Percentiles rank a stretch among this genome's conserved stretches.
Conservation (phyloP, 306 rosid species). For the Inga leiocalycina region DNA sequence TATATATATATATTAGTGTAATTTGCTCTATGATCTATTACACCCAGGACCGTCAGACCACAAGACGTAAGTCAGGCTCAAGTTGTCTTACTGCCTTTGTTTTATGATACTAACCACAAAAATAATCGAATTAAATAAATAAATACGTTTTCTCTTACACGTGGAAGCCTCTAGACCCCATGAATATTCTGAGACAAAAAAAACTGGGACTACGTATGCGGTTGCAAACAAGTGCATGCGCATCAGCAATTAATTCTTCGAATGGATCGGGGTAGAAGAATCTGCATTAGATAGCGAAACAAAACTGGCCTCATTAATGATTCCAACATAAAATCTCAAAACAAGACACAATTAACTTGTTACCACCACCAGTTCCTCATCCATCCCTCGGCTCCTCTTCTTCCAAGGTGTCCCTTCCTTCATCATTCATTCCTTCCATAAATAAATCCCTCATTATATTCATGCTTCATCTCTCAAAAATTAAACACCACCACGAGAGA, state of each 20-base stretch:
- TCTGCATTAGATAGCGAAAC: constrained; percentile 41
- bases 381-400: constrained; percentile 43
- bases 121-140: not conserved
- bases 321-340: constrained; percentile 37
- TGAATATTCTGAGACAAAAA: constrained; percentile 11
- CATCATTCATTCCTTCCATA: constrained; percentile 54
- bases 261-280: constrained; percentile 17
- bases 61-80: not conserved
- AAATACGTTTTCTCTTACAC: constrained; percentile 33
- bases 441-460: not conserved
- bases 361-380: constrained; percentile 52
- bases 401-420: constrained; percentile 48
- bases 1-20: too few species aligned
- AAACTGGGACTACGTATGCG: constrained; percentile 34
- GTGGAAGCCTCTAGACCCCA: constrained; percentile 54
- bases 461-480: not conserved
- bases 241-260: not conserved
- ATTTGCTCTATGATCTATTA: not conserved
- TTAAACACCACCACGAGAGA: not conserved
- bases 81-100: not conserved
- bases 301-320: constrained; percentile 43
- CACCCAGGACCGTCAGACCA: not conserved
- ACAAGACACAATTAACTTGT: constrained; percentile 35
- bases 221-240: constrained; percentile 29
- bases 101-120: constrained; percentile 8